Evolutionary conservation across 139 green algal species (phyloP).

Genomic region (Diplosphaera chodatii): DNA sequence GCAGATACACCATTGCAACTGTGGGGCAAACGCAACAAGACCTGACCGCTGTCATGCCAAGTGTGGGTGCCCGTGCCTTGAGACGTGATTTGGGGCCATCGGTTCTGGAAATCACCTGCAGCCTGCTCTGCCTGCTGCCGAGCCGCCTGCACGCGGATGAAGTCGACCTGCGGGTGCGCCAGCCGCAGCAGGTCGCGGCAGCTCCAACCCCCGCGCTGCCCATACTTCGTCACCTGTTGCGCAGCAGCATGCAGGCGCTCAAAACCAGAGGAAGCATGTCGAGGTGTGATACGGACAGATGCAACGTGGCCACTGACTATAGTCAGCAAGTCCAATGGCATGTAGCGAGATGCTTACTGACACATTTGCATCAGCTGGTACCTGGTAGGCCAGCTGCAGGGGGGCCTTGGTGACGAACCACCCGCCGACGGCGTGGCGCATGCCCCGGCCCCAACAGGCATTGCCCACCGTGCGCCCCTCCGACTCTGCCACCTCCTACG

Average conservation of each 20-base stretch:
- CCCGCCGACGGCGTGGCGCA: background rate
- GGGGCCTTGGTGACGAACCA: background rate
- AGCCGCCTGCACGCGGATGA: background rate
- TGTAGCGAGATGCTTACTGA: no score
- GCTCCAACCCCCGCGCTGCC: background rate
- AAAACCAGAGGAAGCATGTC: no score
- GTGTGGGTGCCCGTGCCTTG: no score
- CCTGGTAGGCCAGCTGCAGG: background rate
- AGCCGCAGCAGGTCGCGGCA: background rate
- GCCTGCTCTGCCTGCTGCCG: background rate
- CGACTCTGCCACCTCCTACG: background rate
- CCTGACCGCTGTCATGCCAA: no score
- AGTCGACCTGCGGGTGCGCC: background rate
- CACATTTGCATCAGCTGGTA: background rate
- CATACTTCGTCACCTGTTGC: background rate
- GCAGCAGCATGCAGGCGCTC: no score
- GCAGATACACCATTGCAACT: no score
- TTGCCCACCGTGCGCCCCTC: background rate
- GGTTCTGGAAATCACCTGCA: background rate
- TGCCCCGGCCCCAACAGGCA: background rate
- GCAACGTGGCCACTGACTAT: no score
- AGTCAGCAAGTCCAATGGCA: no score
- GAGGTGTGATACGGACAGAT: no score
- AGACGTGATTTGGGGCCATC: no score
- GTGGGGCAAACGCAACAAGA: no score